phyloP scores from a whole-genome alignment of 331 rosid species.

The Quercus lobata region DNA sequence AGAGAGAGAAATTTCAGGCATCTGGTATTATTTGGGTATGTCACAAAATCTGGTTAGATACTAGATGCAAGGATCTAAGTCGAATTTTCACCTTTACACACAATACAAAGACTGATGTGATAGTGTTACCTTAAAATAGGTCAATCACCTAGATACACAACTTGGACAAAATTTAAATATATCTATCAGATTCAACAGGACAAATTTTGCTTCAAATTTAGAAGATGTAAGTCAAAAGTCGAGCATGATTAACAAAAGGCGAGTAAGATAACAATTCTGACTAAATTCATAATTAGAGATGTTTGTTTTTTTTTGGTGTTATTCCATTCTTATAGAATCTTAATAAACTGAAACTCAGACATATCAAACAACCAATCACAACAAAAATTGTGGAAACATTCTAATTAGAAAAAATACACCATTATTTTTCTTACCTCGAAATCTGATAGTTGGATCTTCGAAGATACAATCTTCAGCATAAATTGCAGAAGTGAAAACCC shows the following conservation, averaged over 20 bases:
- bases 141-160: background rate
- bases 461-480: conserved; percentile 70
- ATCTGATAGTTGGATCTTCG: conserved; percentile 91
- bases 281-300: background rate
- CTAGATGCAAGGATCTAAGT: background rate
- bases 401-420: background rate
- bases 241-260: background rate
- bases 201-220: background rate
- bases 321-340: too few species aligned
- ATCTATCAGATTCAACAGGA: background rate
- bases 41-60: background rate
- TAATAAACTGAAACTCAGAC: background rate
- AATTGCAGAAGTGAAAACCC: conserved; percentile 65
- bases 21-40: background rate
- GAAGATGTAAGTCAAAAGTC: background rate
- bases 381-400: background rate
- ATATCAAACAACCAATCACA: background rate
- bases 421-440: conserved; percentile 51
- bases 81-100: background rate
- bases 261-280: background rate
- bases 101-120: background rate
- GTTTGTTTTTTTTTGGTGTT: too few species aligned
- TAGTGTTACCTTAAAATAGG: background rate
- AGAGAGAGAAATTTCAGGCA: background rate
- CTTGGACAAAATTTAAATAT: background rate